Percentiles rank a stretch among this genome's conserved stretches.
Conservation (phyloP, 148 eudicot species). For the Heliosperma pusillum region DNA sequence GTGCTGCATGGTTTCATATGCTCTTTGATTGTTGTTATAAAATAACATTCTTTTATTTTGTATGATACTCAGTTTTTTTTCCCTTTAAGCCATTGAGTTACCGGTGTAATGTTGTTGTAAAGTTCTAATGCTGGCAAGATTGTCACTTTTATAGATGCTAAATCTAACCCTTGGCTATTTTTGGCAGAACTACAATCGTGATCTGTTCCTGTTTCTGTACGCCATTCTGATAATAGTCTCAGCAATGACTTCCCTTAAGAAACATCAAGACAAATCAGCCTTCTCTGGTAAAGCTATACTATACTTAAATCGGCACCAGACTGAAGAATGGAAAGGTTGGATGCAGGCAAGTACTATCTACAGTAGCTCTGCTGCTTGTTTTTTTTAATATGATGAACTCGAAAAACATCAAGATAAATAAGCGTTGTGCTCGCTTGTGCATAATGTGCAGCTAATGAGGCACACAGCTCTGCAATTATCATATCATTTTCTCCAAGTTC, state of each 20-base stretch:
- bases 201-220: constrained; percentile 80
- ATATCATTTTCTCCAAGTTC: too few relatives aligned
- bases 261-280: constrained; percentile 81
- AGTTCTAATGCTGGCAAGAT: not conserved
- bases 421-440: not conserved
- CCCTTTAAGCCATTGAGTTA: too few relatives aligned
- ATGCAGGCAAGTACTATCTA: constrained; percentile 73
- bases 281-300: constrained; percentile 81
- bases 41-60: constrained; percentile 1
- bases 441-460: too few relatives aligned
- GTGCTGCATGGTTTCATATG: not conserved
- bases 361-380: not conserved
- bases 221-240: constrained; percentile 72
- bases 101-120: too few relatives aligned
- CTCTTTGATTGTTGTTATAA: not conserved
- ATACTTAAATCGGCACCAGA: constrained; percentile 92
- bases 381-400: constrained; percentile 1
- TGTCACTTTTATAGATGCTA: not conserved
- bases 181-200: constrained; percentile 87
- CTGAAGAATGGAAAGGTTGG: constrained; percentile 98
- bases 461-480: too few relatives aligned
- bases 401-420: not conserved
- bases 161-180: constrained; percentile 12
- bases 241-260: constrained; percentile 82
- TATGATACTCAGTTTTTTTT: not conserved